These are phyloP conservation scores for Ceratocystis diversiconidia DNA, from an alignment of 2,329 filamentous ascomycete genomes.

Conservation along the genomic window DNA sequence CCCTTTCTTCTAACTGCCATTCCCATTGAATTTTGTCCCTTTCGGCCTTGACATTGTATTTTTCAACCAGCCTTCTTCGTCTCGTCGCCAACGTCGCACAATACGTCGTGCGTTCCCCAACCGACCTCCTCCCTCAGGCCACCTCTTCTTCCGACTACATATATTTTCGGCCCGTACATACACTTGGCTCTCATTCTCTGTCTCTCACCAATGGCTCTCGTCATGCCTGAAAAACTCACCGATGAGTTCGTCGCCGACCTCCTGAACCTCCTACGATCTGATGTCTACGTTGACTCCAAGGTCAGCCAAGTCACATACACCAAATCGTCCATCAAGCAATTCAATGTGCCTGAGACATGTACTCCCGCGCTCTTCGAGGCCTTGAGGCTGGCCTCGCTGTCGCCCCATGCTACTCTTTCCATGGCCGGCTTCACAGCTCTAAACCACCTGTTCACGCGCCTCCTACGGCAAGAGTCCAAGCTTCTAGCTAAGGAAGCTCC, in stretches of 20 bases:
- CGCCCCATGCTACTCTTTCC: slow-evolving; percentile 62
- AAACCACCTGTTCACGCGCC: slow-evolving; percentile 71
- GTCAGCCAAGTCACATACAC: slow-evolving; percentile 55
- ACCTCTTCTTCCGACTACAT: not conserved
- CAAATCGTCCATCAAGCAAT: slow-evolving; percentile 85
- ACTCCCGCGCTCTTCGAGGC: slow-evolving; percentile 69
- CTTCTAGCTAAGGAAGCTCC: slow-evolving; percentile 55
- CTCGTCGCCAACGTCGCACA: no score
- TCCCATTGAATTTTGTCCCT: no score
- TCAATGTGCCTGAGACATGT: slow-evolving; percentile 65
- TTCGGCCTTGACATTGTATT: no score
- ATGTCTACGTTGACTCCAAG: slow-evolving; percentile 51
- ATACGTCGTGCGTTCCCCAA: no score
- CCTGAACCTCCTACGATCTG: slow-evolving; percentile 32
- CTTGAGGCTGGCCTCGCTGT: slow-evolving; percentile 57
- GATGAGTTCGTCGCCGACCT: slow-evolving; percentile 45
- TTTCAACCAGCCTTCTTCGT: no score
- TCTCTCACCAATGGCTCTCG: not conserved
- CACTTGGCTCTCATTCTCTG: not conserved
- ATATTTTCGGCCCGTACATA: not conserved
- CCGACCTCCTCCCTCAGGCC: not conserved
- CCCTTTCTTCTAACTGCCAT: no score
- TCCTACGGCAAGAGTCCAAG: slow-evolving; percentile 72
- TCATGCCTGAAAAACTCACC: slow-evolving; percentile 43
- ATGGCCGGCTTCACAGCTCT: slow-evolving; percentile 78